Evolutionary conservation across 1,284 basidiomycete genomes (phyloP).

Genomic region (Melampsora americana): DNA sequence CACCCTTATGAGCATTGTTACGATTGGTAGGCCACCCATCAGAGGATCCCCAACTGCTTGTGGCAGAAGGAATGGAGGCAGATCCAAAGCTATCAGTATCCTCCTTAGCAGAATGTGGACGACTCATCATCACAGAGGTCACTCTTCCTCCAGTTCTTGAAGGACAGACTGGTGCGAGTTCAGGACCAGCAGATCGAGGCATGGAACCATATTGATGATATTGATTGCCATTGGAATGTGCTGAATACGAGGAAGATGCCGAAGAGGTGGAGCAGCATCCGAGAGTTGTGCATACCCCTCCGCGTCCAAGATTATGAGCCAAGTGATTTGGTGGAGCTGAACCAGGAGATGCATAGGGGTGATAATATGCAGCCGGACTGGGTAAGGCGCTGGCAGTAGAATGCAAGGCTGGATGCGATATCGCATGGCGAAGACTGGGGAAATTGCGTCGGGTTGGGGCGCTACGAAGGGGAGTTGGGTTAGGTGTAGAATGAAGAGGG

Average conservation of each 20-base stretch:
- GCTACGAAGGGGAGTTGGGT: slow-evolving; percentile 14
- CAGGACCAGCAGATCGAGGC: neutral
- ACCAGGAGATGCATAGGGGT: slow-evolving; percentile 20
- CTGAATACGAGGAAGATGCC: too few species aligned
- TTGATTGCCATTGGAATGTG: too few species aligned
- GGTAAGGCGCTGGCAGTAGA: slow-evolving; percentile 6
- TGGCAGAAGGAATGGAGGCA: too few species aligned
- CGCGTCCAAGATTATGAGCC: neutral
- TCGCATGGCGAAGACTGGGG: slow-evolving; percentile 33
- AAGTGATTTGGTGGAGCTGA: slow-evolving; percentile 27
- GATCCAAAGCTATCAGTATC: too few species aligned
- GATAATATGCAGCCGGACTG: slow-evolving; percentile 7
- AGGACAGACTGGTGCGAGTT: slow-evolving; percentile 38
- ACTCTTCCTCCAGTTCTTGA: slow-evolving; percentile 2
- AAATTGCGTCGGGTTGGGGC: slow-evolving; percentile 19
- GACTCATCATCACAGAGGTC: too few species aligned
- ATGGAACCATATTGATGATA: too few species aligned
- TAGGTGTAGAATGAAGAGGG: slow-evolving; percentile 14
- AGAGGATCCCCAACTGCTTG: neutral
- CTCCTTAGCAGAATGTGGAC: too few species aligned
- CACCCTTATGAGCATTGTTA: slow-evolving; percentile 16
- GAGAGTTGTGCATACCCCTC: too few species aligned
- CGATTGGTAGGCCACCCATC: neutral
- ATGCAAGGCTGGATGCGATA: slow-evolving; percentile 35
- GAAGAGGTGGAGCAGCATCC: too few species aligned